Conservation (phyloP, 2,329 filamentous ascomycete species). For the Nemania sp. region DNA sequence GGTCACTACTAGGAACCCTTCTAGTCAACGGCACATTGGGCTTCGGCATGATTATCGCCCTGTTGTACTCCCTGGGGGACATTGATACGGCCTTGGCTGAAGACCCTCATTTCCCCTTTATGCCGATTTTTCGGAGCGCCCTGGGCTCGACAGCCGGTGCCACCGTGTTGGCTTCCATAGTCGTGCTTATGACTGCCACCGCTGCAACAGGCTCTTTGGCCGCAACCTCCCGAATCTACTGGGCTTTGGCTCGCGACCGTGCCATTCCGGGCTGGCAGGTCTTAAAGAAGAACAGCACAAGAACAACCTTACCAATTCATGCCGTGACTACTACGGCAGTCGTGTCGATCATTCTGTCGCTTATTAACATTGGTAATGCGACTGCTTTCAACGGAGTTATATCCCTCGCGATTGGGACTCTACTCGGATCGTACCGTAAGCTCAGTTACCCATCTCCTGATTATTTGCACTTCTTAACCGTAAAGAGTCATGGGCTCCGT, state of each 20-base stretch:
- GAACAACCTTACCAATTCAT: too few species aligned
- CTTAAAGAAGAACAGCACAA: too few species aligned
- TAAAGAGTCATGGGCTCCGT: too few species aligned
- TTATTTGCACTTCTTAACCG: too few species aligned
- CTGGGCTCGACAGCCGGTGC: constrained; percentile 32
- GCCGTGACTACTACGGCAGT: too few species aligned
- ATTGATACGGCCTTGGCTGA: constrained; percentile 24
- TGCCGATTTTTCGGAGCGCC: constrained; percentile 34
- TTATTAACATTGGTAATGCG: too few species aligned
- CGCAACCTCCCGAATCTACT: constrained; percentile 34
- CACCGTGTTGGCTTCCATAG: constrained; percentile 36
- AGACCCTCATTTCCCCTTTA: constrained; percentile 36
- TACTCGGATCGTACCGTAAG: too few species aligned
- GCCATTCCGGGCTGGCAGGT: too few species aligned
- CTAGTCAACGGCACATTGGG: constrained; percentile 32
- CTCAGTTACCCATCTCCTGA: too few species aligned
- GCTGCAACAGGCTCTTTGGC: constrained; percentile 33
- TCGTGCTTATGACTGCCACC: constrained; percentile 29
- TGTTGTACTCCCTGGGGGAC: constrained; percentile 34
- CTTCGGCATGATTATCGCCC: constrained; percentile 32
- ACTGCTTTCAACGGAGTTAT: too few species aligned
- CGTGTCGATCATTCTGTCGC: too few species aligned
- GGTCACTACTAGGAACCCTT: constrained; percentile 31
- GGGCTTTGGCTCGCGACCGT: constrained; percentile 32
- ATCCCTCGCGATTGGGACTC: too few species aligned